These are phyloP conservation scores for Termitomyces sp. DNA, from an alignment of 768 basidiomycete species.

Conservation along the genomic window DNA sequence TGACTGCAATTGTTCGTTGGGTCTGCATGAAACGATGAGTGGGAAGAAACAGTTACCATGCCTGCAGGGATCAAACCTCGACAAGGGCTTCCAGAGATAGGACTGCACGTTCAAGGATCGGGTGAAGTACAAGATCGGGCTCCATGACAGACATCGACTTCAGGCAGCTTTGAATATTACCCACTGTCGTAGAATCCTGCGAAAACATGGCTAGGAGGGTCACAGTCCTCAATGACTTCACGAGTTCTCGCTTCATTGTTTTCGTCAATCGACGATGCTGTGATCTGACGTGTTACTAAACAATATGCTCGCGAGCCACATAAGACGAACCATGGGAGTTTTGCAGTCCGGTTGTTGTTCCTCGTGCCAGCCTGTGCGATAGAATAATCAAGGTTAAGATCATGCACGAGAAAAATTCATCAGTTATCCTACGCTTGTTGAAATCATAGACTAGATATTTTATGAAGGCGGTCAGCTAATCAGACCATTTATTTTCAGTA, in stretches of 20 bases:
- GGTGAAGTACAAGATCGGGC: slow-evolving; percentile 78
- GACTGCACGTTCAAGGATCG: slow-evolving; percentile 77
- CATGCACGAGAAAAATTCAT: not conserved
- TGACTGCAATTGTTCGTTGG: slow-evolving; percentile 78
- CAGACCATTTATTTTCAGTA: not conserved
- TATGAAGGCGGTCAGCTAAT: slow-evolving; percentile 76
- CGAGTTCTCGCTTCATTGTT: slow-evolving; percentile 78
- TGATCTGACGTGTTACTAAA: not conserved
- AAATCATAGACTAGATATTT: slow-evolving; percentile 82
- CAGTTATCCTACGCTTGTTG: slow-evolving; percentile 54
- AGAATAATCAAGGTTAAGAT: not conserved
- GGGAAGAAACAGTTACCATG: not conserved
- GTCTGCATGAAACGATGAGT: slow-evolving; percentile 40
- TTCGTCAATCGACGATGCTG: slow-evolving; percentile 74
- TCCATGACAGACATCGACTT: slow-evolving; percentile 83
- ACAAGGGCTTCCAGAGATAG: slow-evolving; percentile 86
- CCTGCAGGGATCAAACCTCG: slow-evolving; percentile 47
- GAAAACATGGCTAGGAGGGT: slow-evolving; percentile 89
- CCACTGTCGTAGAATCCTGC: slow-evolving; percentile 67
- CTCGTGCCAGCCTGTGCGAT: slow-evolving; percentile 63
- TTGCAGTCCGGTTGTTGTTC: slow-evolving; percentile 77
- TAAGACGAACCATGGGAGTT: slow-evolving; percentile 52
- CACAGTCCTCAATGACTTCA: slow-evolving; percentile 76
- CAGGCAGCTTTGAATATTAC: slow-evolving; percentile 73
- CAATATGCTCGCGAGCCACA: not conserved